Evolutionary conservation across 2,329 filamentous ascomycete genomes (phyloP), one percentile per base, ranked within the genome.

Genomic region (Fusarium caatingaense): DNA sequence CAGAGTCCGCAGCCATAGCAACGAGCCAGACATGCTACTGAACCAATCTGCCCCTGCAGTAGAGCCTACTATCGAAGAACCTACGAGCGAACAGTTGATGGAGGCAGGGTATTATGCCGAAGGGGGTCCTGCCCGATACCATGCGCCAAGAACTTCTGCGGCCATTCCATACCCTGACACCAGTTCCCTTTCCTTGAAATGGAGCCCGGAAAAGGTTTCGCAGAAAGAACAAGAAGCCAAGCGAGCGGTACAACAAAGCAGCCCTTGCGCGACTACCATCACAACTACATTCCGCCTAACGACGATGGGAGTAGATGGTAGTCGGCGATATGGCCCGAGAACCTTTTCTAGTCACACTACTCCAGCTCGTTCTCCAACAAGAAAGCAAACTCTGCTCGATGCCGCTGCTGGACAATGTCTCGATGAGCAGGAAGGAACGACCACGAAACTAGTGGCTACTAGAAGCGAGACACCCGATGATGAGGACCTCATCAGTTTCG

Each of bases 21-120:
- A 51, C 12, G n/a, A 37, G 16, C n/a, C 21, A 25, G 13, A 32
- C 12, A 20, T 40, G 13, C 9, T 20, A 12, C 10, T 25, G 18
- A 6, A 23, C 4, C 32, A 25, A 9, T 20, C 20, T 20, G 5
- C 5, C 21, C 18, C 23, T 41, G 23, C 6, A 16, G 23, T 18
- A 41, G 49, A 25, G 18, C 13, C 32, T 23, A 41, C 2, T 6
- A n/a, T 42, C 16, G 18, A 42, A 9, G 55, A 89, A 86, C 21
- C 88, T 86, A 8, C 91, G 87, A 76, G 71, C 80, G 53, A 62
- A 71, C 48, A 76, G 61, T 28, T 92, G 88, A 75, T 75, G 56
- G 64, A 73, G 16, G 28, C n/a, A 4, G 70, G 68, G 0, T 73
- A 71, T 18, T 49, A 56, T 45, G 13, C 30, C 28, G 32, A 27